Percentiles rank a stretch among this genome's conserved stretches.
Conservation (phyloP, 1,139 yeast species). For the Zhuliangozyma parablackwelliae region DNA sequence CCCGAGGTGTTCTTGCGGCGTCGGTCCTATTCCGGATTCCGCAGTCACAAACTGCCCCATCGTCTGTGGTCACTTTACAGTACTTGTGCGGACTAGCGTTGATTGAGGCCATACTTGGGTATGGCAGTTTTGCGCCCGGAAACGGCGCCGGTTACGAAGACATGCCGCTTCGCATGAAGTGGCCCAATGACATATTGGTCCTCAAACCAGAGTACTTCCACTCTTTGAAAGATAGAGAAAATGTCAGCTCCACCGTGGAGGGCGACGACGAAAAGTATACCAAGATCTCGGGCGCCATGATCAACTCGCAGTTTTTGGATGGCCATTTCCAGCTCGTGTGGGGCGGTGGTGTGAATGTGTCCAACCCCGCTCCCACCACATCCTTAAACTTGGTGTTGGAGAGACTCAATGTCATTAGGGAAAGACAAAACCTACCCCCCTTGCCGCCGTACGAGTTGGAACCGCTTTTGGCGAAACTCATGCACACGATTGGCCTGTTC, state of each 20-base stretch:
- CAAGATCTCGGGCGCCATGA: conserved; percentile 81
- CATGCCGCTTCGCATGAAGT: conserved; percentile 77
- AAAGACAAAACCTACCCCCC: conserved; percentile 29
- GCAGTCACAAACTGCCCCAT: conserved; percentile 28
- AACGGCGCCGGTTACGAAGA: conserved; percentile 57
- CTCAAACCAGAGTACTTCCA: conserved; percentile 56
- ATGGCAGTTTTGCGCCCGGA: conserved; percentile 45
- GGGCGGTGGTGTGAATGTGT: conserved; percentile 86
- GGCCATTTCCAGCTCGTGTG: conserved; percentile 60
- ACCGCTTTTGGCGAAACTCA: conserved; percentile 61
- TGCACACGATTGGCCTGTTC: conserved; percentile 62
- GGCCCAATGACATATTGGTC: conserved; percentile 95
- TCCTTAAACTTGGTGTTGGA: conserved; percentile 71
- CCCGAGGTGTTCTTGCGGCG: conserved; percentile 84
- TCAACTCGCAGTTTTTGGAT: conserved; percentile 67
- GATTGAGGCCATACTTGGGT: conserved; percentile 67
- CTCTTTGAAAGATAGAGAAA: conserved; percentile 23
- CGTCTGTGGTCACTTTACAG: conserved; percentile 71
- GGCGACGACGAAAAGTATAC: conserved; percentile 50
- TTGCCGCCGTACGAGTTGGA: conserved; percentile 60
- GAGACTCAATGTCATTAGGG: conserved; percentile 51
- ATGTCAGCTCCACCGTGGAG: conserved; percentile 31
- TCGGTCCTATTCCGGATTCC: conserved; percentile 69
- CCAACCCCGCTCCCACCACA: conserved; percentile 87
- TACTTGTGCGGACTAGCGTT: conserved; percentile 81